phyloP scores from a whole-genome alignment of 371 early-diverging fungal genomes.

The Umbelopsis sp. region DNA sequence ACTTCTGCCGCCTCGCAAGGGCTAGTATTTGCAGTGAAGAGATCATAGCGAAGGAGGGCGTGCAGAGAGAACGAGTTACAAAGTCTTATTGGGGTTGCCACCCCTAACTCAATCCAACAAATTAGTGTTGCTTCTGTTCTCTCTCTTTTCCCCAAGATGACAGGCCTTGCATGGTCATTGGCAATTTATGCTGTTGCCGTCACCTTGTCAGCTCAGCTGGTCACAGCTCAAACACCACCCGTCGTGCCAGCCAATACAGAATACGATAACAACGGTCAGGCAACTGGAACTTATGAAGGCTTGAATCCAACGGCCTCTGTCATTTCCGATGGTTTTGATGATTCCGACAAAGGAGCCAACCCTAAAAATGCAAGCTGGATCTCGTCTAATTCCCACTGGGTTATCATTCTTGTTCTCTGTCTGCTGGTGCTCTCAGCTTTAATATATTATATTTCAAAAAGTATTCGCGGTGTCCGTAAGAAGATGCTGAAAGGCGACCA shows the following conservation, averaged over 20 bases:
- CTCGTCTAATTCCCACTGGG: slow-evolving; percentile 23
- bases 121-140: slow-evolving; percentile 1
- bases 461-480: slow-evolving; percentile 30
- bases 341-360: not conserved
- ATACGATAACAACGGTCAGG: not conserved
- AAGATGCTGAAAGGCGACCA: not conserved
- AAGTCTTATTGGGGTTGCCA: slow-evolving; percentile 11
- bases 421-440: slow-evolving; percentile 26
- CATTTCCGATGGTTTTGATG: slow-evolving; percentile 22
- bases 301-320: slow-evolving; percentile 1
- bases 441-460: slow-evolving; percentile 31
- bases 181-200: not conserved
- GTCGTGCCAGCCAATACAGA: not conserved
- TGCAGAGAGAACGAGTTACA: not conserved
- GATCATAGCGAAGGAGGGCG: slow-evolving; percentile 5
- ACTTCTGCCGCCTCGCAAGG: not conserved
- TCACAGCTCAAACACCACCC: not conserved
- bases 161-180: slow-evolving; percentile 15
- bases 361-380: slow-evolving; percentile 29
- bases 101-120: not conserved
- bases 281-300: not conserved
- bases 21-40: not conserved
- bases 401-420: slow-evolving; percentile 29
- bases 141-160: slow-evolving; percentile 9
- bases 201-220: not conserved